A percentile compares a stretch with the other conserved stretches of the same genome.
phyloP scores from a whole-genome alignment of 2,329 filamentous ascomycete genomes.

The Parafenestella ontariensis region DNA sequence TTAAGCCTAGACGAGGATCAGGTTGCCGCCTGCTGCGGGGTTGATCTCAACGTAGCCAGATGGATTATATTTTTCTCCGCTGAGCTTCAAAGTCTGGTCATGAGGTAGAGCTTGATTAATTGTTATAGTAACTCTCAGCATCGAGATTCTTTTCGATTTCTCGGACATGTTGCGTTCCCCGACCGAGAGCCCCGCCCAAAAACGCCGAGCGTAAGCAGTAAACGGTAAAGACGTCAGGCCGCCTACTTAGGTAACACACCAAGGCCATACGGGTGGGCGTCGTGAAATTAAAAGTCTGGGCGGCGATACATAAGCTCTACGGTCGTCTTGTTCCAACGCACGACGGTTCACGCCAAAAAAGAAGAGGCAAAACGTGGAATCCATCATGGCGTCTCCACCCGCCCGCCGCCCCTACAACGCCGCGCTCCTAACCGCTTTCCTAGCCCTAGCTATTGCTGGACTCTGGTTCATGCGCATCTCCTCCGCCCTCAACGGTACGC shows the following conservation, averaged over 20 bases:
- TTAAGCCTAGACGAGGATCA: too few relatives aligned
- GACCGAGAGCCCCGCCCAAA: too few relatives aligned
- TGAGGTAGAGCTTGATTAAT: too few relatives aligned
- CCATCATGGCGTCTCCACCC: constrained; percentile 12
- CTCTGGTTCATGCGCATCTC: constrained; percentile 21
- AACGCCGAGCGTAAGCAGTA: background rate
- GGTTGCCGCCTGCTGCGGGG: too few relatives aligned
- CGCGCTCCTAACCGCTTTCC: constrained; percentile 6
- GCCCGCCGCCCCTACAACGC: constrained; percentile 16
- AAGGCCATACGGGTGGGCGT: background rate
- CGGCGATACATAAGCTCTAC: background rate
- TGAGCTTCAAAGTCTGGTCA: too few relatives aligned
- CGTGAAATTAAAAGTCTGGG: background rate
- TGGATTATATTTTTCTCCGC: too few relatives aligned
- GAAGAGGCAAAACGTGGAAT: too few relatives aligned
- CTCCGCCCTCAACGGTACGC: constrained; percentile 3
- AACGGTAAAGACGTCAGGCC: too few relatives aligned
- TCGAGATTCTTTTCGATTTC: too few relatives aligned
- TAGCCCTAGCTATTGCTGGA: constrained; percentile 6
- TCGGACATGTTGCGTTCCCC: too few relatives aligned
- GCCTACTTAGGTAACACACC: background rate
- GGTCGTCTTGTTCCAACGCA: background rate
- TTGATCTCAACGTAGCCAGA: too few relatives aligned
- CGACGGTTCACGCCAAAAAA: background rate
- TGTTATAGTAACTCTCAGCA: too few relatives aligned